These are phyloP conservation scores for Mycosphaerella arachidis DNA, from an alignment of 2,329 filamentous ascomycete genomes.

Conservation along the genomic window DNA sequence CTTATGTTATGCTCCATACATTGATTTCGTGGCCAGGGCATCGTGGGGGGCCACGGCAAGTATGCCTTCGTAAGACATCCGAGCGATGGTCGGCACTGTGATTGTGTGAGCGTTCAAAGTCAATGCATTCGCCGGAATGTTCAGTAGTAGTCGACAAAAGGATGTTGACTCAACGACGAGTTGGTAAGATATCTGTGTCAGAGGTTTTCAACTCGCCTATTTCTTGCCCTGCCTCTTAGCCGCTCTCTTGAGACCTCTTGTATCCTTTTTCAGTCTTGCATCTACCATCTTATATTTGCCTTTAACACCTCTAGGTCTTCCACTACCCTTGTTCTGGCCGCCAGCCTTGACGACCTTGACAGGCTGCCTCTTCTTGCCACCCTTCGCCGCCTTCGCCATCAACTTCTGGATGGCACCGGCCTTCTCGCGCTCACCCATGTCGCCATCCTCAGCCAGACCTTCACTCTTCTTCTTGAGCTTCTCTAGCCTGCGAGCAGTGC, in stretches of 20 bases:
- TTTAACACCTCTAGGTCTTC: conserved; percentile 85
- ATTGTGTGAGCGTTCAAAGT: too few relatives aligned
- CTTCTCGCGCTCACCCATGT: conserved; percentile 84
- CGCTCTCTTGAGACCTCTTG: conserved; percentile 76
- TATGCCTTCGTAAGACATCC: too few relatives aligned
- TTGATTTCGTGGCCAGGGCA: too few relatives aligned
- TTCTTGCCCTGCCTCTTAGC: conserved; percentile 56
- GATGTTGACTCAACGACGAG: too few relatives aligned
- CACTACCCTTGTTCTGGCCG: conserved; percentile 79
- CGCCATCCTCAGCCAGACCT: conserved; percentile 71
- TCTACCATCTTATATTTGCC: conserved; percentile 98
- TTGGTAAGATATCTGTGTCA: too few relatives aligned
- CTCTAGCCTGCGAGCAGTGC: conserved; percentile 83
- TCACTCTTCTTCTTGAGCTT: conserved; percentile 98
- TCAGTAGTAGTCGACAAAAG: too few relatives aligned
- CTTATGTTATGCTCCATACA: too few relatives aligned
- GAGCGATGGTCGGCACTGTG: too few relatives aligned
- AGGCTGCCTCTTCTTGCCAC: conserved; percentile 66
- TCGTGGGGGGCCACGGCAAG: too few relatives aligned
- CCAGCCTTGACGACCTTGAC: conserved; percentile 86
- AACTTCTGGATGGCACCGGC: conserved; percentile 75
- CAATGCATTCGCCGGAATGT: too few relatives aligned
- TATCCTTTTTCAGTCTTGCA: conserved; percentile 91
- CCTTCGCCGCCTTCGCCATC: conserved; percentile 71
- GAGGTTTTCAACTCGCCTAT: not conserved